Evolutionary conservation across 163 green algal species (phyloP).

Genomic region (Scenedesmus sp.): DNA sequence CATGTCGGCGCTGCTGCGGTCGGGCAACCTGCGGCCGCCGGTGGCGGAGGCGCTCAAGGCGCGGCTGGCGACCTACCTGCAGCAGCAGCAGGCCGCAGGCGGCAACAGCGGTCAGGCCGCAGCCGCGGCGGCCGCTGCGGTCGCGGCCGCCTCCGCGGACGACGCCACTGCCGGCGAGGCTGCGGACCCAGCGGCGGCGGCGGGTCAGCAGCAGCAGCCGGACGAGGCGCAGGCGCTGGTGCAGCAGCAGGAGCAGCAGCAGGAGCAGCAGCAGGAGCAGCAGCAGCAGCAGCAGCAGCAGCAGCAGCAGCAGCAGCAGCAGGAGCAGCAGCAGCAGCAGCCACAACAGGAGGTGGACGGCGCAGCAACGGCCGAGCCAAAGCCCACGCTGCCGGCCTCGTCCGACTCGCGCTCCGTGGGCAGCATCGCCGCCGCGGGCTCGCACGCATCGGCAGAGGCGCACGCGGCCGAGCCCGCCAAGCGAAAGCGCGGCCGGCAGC

Average conservation of each 20-base stretch:
- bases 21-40: slow-evolving; percentile 28
- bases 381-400: slow-evolving; percentile 5
- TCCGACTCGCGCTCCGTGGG: slow-evolving; percentile 31
- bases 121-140: not conserved
- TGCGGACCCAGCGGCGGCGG: slow-evolving; percentile 4
- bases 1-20: slow-evolving; percentile 37
- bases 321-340: slow-evolving; percentile 7
- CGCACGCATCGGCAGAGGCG: slow-evolving; percentile 23
- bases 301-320: slow-evolving; percentile 6
- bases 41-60: slow-evolving; percentile 25
- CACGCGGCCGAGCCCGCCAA: not conserved
- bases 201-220: slow-evolving; percentile 5
- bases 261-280: slow-evolving; percentile 1
- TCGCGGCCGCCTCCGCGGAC: not conserved
- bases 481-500: slow-evolving; percentile 13
- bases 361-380: no score
- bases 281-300: not conserved
- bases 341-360: slow-evolving; percentile 12
- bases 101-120: slow-evolving; percentile 6
- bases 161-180: not conserved
- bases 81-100: slow-evolving; percentile 23
- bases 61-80: slow-evolving; percentile 20
- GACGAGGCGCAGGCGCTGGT: not conserved
- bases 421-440: slow-evolving; percentile 29
- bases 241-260: slow-evolving; percentile 18